Percentiles rank a stretch among this genome's conserved stretches.
phyloP scores from a whole-genome alignment of 2,329 filamentous ascomycete genomes.

The Epichloe gansuensis region DNA sequence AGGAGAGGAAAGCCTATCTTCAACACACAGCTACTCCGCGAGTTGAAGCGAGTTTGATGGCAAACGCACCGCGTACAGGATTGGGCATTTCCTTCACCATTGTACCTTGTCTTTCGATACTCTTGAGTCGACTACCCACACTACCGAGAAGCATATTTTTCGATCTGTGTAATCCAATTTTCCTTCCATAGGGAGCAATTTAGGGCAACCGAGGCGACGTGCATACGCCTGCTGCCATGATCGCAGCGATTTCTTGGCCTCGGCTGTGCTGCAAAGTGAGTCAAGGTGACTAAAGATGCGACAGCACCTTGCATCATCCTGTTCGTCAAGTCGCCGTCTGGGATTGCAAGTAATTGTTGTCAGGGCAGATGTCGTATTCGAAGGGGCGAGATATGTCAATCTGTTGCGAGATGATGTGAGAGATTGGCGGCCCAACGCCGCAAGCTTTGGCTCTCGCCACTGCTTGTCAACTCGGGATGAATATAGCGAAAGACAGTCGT shows the following conservation, averaged over 20 bases:
- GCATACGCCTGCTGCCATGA: constrained; percentile 40
- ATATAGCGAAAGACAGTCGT: constrained; percentile 1
- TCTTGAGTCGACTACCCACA: constrained; percentile 2
- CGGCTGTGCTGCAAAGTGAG: constrained; percentile 31
- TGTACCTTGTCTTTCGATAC: constrained; percentile 11
- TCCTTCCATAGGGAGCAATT: constrained; percentile 28
- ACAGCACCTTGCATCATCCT: constrained; percentile 31
- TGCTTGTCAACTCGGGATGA: neutral
- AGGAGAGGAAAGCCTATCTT: neutral
- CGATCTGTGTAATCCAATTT: constrained; percentile 15
- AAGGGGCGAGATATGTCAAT: constrained; percentile 18
- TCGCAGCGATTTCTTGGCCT: constrained; percentile 34
- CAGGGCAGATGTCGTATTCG: constrained; percentile 21
- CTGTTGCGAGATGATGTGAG: constrained; percentile 5
- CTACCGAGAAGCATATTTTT: constrained; percentile 3
- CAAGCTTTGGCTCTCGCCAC: neutral
- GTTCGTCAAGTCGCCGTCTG: constrained; percentile 11
- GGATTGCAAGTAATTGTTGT: constrained; percentile 12
- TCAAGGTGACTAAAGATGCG: constrained; percentile 37
- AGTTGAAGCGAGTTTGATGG: neutral
- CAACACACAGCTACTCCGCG: constrained; percentile 1
- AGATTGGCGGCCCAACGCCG: neutral
- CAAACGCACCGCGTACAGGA: constrained; percentile 6
- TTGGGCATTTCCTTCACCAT: constrained; percentile 5
- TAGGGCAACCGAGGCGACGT: constrained; percentile 22